These are phyloP conservation scores for Trametes maxima DNA, from an alignment of 768 basidiomycete species.

Conservation along the genomic window DNA sequence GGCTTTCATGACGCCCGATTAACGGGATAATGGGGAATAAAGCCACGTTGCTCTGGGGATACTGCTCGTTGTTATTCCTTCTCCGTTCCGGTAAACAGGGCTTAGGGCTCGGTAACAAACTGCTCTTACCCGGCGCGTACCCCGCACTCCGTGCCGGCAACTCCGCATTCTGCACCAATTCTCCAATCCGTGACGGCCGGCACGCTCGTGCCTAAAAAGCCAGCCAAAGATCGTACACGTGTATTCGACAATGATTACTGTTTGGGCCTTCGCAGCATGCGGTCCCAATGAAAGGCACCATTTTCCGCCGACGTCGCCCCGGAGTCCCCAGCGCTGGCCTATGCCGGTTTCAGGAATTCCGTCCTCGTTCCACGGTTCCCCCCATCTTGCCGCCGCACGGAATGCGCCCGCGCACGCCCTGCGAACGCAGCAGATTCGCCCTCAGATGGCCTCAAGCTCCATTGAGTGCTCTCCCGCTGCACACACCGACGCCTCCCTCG, in stretches of 20 bases:
- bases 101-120: constrained; percentile 2
- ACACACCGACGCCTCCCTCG: constrained; percentile 7
- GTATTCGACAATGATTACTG: constrained; percentile 19
- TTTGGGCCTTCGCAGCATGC: constrained; percentile 23
- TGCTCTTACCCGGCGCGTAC: constrained; percentile 4
- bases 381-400: constrained; percentile 1
- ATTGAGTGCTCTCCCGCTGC: too few species aligned
- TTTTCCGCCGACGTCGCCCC: constrained; percentile 31
- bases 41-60: neutral
- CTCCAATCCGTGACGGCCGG: constrained; percentile 1
- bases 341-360: constrained; percentile 18
- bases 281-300: constrained; percentile 26
- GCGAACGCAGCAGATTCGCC: constrained; percentile 3
- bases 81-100: constrained; percentile 1
- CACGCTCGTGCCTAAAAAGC: constrained; percentile 6
- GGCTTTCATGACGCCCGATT: neutral
- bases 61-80: neutral
- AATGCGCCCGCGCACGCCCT: constrained; percentile 9
- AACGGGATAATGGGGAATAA: constrained; percentile 2
- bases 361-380: constrained; percentile 9
- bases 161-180: constrained; percentile 20
- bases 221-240: constrained; percentile 21
- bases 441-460: constrained; percentile 4
- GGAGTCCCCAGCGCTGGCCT: constrained; percentile 20
- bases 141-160: too few species aligned